Percentiles rank a stretch among this genome's conserved stretches.
phyloP scores from a whole-genome alignment of 768 basidiomycete genomes.

The Lactarius hatsudake region DNA sequence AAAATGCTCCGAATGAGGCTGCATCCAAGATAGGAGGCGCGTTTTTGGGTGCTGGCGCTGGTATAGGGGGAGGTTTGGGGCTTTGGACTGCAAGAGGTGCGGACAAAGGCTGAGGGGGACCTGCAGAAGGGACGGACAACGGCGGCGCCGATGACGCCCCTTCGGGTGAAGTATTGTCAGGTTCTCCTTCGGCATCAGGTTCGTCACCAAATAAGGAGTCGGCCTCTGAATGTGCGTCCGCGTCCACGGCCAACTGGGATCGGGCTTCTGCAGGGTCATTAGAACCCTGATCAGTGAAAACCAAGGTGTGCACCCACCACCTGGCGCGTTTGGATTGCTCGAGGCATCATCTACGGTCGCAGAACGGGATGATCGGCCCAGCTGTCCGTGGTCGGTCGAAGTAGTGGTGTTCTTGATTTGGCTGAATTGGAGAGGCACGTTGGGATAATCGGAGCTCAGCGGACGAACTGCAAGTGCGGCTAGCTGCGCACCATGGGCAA shows the following conservation, averaged over 20 bases:
- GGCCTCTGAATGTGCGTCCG: slow-evolving; percentile 72
- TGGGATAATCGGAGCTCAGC: slow-evolving; percentile 36
- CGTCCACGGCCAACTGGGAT: slow-evolving; percentile 30
- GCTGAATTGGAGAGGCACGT: slow-evolving; percentile 28
- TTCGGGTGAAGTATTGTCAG: slow-evolving; percentile 27
- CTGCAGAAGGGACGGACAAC: slow-evolving; percentile 21
- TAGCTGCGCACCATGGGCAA: slow-evolving; percentile 80
- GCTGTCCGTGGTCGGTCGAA: slow-evolving; percentile 10
- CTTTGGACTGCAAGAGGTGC: slow-evolving; percentile 22
- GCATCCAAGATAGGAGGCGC: slow-evolving; percentile 73
- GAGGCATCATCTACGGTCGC: slow-evolving; percentile 6
- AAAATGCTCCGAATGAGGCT: slow-evolving; percentile 58
- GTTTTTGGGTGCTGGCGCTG: slow-evolving; percentile 52
- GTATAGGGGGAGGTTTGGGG: slow-evolving; percentile 68
- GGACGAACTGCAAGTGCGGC: slow-evolving; percentile 80
- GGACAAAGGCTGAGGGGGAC: slow-evolving; percentile 21
- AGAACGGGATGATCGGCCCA: slow-evolving; percentile 6
- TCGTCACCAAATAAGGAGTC: slow-evolving; percentile 92
- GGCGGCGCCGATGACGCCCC: slow-evolving; percentile 10
- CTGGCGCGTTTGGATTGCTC: not conserved
- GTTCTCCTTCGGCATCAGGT: slow-evolving; percentile 57
- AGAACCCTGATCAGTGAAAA: slow-evolving; percentile 5
- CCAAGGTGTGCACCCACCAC: slow-evolving; percentile 4
- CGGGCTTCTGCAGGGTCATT: slow-evolving; percentile 13
- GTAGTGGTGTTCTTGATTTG: slow-evolving; percentile 13